Conservation (phyloP, 495 filamentous ascomycete species). For the Physcia stellaris region DNA sequence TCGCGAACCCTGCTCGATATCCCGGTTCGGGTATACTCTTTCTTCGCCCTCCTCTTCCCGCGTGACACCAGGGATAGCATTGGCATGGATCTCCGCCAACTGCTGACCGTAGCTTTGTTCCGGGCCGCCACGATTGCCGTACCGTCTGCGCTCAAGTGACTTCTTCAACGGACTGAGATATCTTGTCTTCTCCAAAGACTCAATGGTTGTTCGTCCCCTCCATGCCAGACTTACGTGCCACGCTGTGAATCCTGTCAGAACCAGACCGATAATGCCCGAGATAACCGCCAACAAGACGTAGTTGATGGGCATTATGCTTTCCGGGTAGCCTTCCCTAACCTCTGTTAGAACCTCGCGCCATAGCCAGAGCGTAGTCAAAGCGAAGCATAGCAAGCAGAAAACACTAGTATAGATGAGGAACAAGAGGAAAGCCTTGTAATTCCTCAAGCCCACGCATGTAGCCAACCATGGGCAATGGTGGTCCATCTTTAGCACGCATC, state of each 20-base stretch:
- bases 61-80: slow-evolving; percentile 67
- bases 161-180: slow-evolving; percentile 71
- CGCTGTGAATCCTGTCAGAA: slow-evolving; percentile 74
- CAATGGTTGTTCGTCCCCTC: slow-evolving; percentile 80
- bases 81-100: slow-evolving; percentile 68
- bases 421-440: slow-evolving; percentile 90
- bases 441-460: slow-evolving; percentile 82
- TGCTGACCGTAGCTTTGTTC: slow-evolving; percentile 59
- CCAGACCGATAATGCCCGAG: slow-evolving; percentile 79
- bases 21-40: slow-evolving; percentile 19
- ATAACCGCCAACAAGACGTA: slow-evolving; percentile 77
- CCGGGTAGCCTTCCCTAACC: slow-evolving; percentile 39
- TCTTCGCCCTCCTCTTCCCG: slow-evolving; percentile 69
- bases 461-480: slow-evolving; percentile 98
- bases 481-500: slow-evolving; percentile 97
- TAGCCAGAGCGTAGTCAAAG: slow-evolving; percentile 58
- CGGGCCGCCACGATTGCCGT: slow-evolving; percentile 36
- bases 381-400: slow-evolving; percentile 75
- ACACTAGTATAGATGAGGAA: slow-evolving; percentile 85
- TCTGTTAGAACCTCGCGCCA: slow-evolving; percentile 64
- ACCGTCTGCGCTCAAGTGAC: slow-evolving; percentile 46
- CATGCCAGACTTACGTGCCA: slow-evolving; percentile 84
- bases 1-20: slow-evolving; percentile 18
- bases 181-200: slow-evolving; percentile 84
- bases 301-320: slow-evolving; percentile 75